Evolutionary conservation across 2,329 filamentous ascomycete species (phyloP).

Genomic region (Tolypocladium ophioglossoides): DNA sequence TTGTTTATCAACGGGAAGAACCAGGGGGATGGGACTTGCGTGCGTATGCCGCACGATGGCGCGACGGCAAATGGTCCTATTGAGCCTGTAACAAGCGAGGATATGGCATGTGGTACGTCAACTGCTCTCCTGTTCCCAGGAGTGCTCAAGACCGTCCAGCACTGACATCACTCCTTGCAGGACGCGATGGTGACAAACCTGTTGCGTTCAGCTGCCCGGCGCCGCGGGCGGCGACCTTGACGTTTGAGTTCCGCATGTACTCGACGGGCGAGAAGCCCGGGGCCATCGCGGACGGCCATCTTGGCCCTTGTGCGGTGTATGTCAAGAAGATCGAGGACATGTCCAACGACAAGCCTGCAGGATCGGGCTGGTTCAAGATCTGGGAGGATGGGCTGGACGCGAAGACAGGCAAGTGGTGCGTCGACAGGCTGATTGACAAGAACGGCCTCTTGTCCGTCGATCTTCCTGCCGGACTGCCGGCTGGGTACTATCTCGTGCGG

Average conservation of each 20-base stretch:
- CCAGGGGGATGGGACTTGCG: conserved; percentile 61
- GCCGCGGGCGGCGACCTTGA: conserved; percentile 43
- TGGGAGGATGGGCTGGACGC: conserved; percentile 58
- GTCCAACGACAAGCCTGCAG: conserved; percentile 38
- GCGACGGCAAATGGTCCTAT: conserved; percentile 47
- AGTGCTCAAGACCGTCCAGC: not conserved
- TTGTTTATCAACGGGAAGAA: conserved; percentile 49
- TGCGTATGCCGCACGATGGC: conserved; percentile 52
- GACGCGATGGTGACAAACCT: conserved; percentile 30
- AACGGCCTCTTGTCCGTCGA: conserved; percentile 52
- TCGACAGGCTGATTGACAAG: conserved; percentile 54
- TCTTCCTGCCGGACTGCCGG: conserved; percentile 49
- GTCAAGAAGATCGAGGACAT: conserved; percentile 58
- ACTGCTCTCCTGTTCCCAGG: not conserved
- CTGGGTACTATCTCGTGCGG: conserved; percentile 61
- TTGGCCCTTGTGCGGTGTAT: conserved; percentile 64
- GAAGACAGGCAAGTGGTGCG: conserved; percentile 52
- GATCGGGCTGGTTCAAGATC: conserved; percentile 70
- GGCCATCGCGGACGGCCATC: conserved; percentile 49
- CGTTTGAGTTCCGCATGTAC: conserved; percentile 56
- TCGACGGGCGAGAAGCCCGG: conserved; percentile 43
- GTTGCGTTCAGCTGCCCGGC: conserved; percentile 39
- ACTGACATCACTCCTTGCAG: conserved; percentile 15
- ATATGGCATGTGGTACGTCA: conserved; percentile 62
- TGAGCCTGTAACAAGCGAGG: conserved; percentile 41